These are phyloP conservation scores for Lasiosphaeriaceae sp. DNA, from an alignment of 495 filamentous ascomycete species.

Conservation along the genomic window DNA sequence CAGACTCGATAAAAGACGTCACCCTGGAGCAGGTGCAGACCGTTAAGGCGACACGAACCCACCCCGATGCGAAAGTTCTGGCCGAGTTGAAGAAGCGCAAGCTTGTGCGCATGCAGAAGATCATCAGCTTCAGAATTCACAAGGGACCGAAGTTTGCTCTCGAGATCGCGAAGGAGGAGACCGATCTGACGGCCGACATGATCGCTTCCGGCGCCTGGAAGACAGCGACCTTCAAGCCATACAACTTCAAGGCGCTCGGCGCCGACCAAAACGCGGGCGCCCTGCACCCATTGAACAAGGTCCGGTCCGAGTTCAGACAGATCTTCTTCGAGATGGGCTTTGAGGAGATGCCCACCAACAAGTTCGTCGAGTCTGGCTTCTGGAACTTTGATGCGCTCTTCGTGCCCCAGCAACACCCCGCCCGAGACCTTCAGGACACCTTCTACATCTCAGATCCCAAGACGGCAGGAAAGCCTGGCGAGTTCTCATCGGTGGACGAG, in stretches of 20 bases:
- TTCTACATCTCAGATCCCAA: slow-evolving; percentile 94
- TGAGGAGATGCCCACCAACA: slow-evolving; percentile 76
- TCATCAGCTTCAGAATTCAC: slow-evolving; percentile 73
- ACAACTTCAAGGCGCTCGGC: slow-evolving; percentile 94
- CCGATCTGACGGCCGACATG: slow-evolving; percentile 93
- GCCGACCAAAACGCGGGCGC: slow-evolving; percentile 75
- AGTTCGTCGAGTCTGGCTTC: slow-evolving; percentile 91
- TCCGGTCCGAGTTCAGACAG: slow-evolving; percentile 86
- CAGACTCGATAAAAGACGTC: slow-evolving; percentile 69
- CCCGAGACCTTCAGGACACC: slow-evolving; percentile 93
- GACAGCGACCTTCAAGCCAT: slow-evolving; percentile 85
- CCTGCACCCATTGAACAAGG: slow-evolving; percentile 91
- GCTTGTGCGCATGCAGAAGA: slow-evolving; percentile 73
- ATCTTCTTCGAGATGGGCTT: slow-evolving; percentile 97
- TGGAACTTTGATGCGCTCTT: slow-evolving; percentile 98
- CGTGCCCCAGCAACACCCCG: slow-evolving; percentile 95
- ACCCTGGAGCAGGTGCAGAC: slow-evolving; percentile 69
- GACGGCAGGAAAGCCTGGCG: slow-evolving; percentile 66
- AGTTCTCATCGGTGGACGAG: slow-evolving; percentile 50
- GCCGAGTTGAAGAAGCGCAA: slow-evolving; percentile 86
- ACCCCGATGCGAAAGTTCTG: slow-evolving; percentile 67
- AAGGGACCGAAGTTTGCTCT: slow-evolving; percentile 85
- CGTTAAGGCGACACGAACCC: slow-evolving; percentile 63
- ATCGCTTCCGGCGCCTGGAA: slow-evolving; percentile 76
- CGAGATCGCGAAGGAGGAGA: slow-evolving; percentile 88